These are phyloP conservation scores for Schwanniomyces vanrijiae DNA, from an alignment of 805 yeast species.

Conservation along the genomic window DNA sequence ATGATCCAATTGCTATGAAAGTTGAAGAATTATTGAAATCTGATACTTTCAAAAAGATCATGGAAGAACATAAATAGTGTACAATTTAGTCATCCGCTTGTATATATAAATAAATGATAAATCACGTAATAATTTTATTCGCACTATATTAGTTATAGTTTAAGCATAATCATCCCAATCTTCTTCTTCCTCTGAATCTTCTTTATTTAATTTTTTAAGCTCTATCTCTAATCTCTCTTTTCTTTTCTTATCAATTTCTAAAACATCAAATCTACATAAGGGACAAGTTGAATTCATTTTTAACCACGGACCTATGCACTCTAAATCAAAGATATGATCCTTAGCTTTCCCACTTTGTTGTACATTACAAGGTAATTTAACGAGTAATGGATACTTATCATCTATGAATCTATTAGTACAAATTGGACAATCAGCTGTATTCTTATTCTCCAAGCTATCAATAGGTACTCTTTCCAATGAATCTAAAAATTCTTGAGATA, in stretches of 20 bases:
- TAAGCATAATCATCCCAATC: conserved; percentile 84
- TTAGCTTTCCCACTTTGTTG: conserved; percentile 20
- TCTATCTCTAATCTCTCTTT: conserved; percentile 34
- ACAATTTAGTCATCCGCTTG: not conserved
- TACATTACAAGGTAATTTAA: conserved; percentile 64
- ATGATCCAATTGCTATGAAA: conserved; percentile 58
- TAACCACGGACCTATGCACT: conserved; percentile 90
- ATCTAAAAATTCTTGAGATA: conserved; percentile 70
- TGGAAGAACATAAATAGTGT: conserved; percentile 20
- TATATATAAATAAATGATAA: conserved; percentile 4
- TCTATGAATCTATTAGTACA: conserved; percentile 73
- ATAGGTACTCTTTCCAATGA: conserved; percentile 65
- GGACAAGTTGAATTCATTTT: conserved; percentile 78
- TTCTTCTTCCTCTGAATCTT: conserved; percentile 53
- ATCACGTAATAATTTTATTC: conserved; percentile 1
- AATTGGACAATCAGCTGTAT: conserved; percentile 75
- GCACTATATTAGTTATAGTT: not conserved
- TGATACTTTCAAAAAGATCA: conserved; percentile 64
- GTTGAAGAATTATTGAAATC: conserved; percentile 71
- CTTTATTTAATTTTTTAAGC: conserved; percentile 37
- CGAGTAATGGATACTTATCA: conserved; percentile 79
- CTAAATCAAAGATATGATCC: conserved; percentile 79
- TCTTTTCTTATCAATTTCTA: conserved; percentile 33
- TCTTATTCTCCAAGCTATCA: conserved; percentile 33
- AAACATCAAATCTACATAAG: conserved; percentile 74